phyloP scores from a whole-genome alignment of 306 rosid genomes.

The Oemleria cerasiformis region DNA sequence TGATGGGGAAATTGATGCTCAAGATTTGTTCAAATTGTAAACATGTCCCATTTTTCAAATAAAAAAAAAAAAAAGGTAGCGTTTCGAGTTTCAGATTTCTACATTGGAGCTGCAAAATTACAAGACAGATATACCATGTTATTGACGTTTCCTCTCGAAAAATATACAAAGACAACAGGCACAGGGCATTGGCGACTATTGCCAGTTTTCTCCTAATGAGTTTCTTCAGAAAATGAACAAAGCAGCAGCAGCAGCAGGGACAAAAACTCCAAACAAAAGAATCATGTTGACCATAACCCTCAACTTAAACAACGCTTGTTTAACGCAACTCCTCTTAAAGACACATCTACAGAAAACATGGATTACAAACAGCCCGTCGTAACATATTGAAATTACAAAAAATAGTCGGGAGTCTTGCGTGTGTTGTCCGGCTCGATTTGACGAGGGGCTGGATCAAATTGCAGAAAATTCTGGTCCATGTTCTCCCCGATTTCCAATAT shows the following conservation, averaged over 20 bases:
- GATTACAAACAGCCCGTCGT: constrained; percentile 52
- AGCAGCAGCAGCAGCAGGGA: constrained; percentile 50
- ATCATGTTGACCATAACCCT: constrained; percentile 66
- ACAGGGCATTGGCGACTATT: constrained; percentile 47
- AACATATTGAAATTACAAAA: constrained; percentile 68
- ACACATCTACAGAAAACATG: constrained; percentile 73
- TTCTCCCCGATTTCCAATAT: constrained; percentile 94
- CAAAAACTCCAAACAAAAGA: constrained; percentile 69
- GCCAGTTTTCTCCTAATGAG: constrained; percentile 48
- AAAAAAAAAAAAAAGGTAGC: background rate
- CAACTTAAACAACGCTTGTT: constrained; percentile 42
- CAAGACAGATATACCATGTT: constrained; percentile 66
- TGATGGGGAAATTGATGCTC: background rate
- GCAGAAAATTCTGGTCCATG: constrained; percentile 98
- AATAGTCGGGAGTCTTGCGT: constrained; percentile 98
- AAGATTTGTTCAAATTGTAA: background rate
- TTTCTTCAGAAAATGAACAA: constrained; percentile 58
- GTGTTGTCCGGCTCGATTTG: constrained; percentile 96
- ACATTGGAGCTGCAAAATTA: constrained; percentile 38
- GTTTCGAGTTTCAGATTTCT: constrained; percentile 37
- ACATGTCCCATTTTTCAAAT: background rate
- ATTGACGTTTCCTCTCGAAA: constrained; percentile 60
- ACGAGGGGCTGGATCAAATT: constrained; percentile 98
- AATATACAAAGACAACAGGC: constrained; percentile 70
- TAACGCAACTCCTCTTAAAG: constrained; percentile 51